These are phyloP conservation scores for Eutreptiella sp. DNA, from an alignment of 208 protist species.

Conservation along the genomic window DNA sequence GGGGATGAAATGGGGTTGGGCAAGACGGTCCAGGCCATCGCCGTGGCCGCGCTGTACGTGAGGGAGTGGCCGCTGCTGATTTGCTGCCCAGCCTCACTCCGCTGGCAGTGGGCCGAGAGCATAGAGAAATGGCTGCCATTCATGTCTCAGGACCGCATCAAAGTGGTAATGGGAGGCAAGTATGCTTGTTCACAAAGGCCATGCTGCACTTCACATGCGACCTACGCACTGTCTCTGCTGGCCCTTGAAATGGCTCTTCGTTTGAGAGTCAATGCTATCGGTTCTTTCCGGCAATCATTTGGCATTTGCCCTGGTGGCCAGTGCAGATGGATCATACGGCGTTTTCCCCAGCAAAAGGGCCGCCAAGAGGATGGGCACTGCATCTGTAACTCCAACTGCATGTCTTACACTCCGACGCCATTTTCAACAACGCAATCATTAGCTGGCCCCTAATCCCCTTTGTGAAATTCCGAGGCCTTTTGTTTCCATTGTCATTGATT, in stretches of 20 bases:
- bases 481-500: too few species aligned
- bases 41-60: slow-evolving; percentile 75
- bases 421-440: too few species aligned
- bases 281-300: too few species aligned
- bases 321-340: too few species aligned
- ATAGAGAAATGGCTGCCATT: slow-evolving; percentile 44
- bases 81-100: slow-evolving; percentile 78
- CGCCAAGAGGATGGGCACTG: too few species aligned
- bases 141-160: background rate
- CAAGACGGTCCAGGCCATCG: slow-evolving; percentile 92
- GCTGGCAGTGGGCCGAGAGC: slow-evolving; percentile 87
- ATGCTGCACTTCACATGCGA: background rate
- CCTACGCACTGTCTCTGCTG: background rate
- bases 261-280: too few species aligned
- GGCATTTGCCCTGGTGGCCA: too few species aligned
- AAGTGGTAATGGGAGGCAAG: background rate
- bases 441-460: too few species aligned
- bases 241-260: background rate
- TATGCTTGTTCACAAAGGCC: background rate
- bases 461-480: too few species aligned
- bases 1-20: slow-evolving; percentile 94
- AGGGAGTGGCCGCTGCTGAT: slow-evolving; percentile 89
- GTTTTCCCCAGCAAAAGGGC: too few species aligned
- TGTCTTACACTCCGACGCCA: too few species aligned
- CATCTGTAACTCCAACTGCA: too few species aligned